These are phyloP conservation scores for Yarrowia phangngaensis DNA, from an alignment of 805 yeast species.

Conservation along the genomic window DNA sequence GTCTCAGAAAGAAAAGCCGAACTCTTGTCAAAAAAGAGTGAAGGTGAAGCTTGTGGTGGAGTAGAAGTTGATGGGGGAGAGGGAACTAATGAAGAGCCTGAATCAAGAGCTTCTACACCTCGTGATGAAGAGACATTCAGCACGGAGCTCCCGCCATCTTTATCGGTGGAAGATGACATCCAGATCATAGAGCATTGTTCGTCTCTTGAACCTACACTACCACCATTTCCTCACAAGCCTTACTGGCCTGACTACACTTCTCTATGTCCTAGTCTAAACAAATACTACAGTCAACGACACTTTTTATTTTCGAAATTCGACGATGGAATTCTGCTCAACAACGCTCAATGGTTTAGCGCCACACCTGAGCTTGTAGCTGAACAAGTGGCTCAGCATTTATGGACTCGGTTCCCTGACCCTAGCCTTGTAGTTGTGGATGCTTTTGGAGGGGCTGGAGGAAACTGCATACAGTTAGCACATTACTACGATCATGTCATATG, in stretches of 20 bases:
- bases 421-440: constrained; percentile 51
- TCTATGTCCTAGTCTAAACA: background rate
- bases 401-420: constrained; percentile 30
- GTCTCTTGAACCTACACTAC: background rate
- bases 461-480: constrained; percentile 65
- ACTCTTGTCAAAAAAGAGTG: background rate
- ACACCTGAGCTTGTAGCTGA: constrained; percentile 78
- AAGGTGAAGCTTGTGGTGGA: background rate
- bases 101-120: too few species aligned
- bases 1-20: background rate
- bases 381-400: constrained; percentile 35
- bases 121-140: background rate
- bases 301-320: constrained; percentile 59
- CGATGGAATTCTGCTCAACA: constrained; percentile 62
- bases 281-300: constrained; percentile 45
- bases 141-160: background rate
- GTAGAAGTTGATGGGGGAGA: background rate
- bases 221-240: background rate
- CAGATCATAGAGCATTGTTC: background rate
- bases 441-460: constrained; percentile 88
- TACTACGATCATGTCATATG: constrained; percentile 38
- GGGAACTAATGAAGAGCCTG: background rate
- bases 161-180: background rate
- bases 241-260: constrained; percentile 23
- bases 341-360: constrained; percentile 81